Evolutionary conservation across 192 early-diverging fungal genomes (phyloP), one percentile per base, ranked within the genome.

Genomic region (Backusella circina): DNA sequence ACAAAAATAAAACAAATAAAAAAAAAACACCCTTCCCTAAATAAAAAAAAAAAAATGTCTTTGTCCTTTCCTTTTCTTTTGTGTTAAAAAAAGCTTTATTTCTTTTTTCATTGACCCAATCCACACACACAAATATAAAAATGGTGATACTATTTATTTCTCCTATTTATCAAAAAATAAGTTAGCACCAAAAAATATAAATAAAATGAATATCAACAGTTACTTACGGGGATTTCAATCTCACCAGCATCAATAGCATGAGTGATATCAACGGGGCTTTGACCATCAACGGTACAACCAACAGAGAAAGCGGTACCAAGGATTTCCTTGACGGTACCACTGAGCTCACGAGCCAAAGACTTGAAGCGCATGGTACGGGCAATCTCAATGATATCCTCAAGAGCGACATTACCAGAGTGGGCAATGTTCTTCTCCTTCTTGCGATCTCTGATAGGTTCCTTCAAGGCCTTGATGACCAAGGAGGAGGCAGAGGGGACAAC

Each of bases 391-490:
- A 99, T 90, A 72, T 96, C 92, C 84, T 98, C 93, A 41, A 99
- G 82, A 70, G 94, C 87, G 80, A 99, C 88, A 92, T 99, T 99
- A 77, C 97, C 97, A 82, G 83, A 89, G 92, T 98, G 97, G 87
- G 96, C 91, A 85, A 98, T 96, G 94, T 99, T 99, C 95, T 99
- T 99, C 87, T 99, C 98, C 95, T 99, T 99, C 94, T 99, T 99
- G 86, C 91, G 89, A 86, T 99, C 98, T 76, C 98, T 89, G 36
- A 91, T 90, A 69, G 97, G 93, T 90, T 99, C 98, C 92, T 97
- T 98, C 67, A 99, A 88, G 77, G 98, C 98, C 82, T 88, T 86
- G 89, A 99, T 97, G 81, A 99, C 94, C 73, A 99, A 89, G 77
- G 98, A 95, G 35, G 95, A 96, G 73, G 98, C 98, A 50, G 93